phyloP scores from a whole-genome alignment of 225 moss, liverwort and hornwort species.

The Neckera pumila region DNA sequence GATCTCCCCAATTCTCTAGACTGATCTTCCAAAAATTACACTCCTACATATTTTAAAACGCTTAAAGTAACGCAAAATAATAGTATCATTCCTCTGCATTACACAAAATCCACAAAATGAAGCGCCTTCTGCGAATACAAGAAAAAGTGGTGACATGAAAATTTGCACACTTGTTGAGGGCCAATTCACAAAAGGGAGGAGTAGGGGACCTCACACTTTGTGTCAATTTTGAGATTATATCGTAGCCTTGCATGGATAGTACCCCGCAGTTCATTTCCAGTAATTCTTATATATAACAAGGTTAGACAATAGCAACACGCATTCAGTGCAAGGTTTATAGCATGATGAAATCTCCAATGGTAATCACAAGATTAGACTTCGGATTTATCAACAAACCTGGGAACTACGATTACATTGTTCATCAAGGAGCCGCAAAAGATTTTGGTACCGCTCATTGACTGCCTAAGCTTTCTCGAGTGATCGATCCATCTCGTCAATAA shows the following conservation, averaged over 20 bases:
- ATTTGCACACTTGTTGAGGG: conserved; percentile 1
- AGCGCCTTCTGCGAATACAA: not conserved
- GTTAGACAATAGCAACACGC: not conserved
- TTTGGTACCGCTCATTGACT: conserved; percentile 3
- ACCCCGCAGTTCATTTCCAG: not conserved
- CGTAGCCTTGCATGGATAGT: not conserved
- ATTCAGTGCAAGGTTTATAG: not conserved
- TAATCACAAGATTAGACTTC: not conserved
- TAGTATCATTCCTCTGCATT: too few species aligned
- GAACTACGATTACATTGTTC: not conserved
- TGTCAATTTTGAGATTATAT: not conserved
- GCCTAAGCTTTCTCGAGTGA: not conserved
- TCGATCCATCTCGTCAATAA: conserved; percentile 13
- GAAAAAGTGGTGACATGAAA: not conserved
- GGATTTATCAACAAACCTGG: not conserved
- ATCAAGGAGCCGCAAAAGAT: conserved; percentile 1
- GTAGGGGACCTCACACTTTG: not conserved
- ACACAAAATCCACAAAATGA: not conserved
- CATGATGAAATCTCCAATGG: not conserved
- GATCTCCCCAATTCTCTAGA: not conserved
- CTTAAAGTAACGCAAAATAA: not conserved
- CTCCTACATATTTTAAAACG: not conserved
- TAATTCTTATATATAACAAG: not conserved
- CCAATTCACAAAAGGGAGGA: not conserved
- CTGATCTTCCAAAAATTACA: not conserved